Base-by-base conservation (phyloP, 1,284 basidiomycete species). In the Blastosporella zonata region DNA sequence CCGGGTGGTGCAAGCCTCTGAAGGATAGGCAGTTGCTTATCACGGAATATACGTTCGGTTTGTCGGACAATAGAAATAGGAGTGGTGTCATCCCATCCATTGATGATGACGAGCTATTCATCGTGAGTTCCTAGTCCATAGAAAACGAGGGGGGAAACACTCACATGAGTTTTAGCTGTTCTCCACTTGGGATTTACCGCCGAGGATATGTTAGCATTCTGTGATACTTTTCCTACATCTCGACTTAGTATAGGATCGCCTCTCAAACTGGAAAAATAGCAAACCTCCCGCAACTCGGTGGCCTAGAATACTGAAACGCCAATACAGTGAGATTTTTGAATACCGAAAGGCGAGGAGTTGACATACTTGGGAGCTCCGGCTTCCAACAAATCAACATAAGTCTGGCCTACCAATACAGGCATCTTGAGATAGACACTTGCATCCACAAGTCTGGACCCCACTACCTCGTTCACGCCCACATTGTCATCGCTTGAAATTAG, bases 151-250 rank as follows among this genome's bases (percentile, higher is more conserved):
- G 27, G 43, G 10, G 18, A 18, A 13, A 35, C 22, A 54, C 62
- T 25, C 34, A 66, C 66, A 42, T 67, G 67, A 6, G 59, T 57
- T 52, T 68, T 67, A 0, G 67, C 66, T 0, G 50, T 58, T 40
- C 67, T 58, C 67, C 67, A 68, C 34, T 57, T 62, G 1, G 65
- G 65, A 40, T 56, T 58, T 31, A 68, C 53, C 5, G 67, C 65
- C 4, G 55, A 59, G 15, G 49, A 42, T 12, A 67, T 57, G 21
- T 62, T 31, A 12, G 56, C 61, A 43, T 68, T 67, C 31, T 56
- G 55, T 2, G 66, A 44, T 15, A 69, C 65, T 55, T 65, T 54
- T 1, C 59, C 58, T 60, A 34, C 27, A 21, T 37, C 3, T 15
- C 17, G 20, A 9, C 33, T 42, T 25, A 31, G 29, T 25, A 41